Percentiles rank a stretch among this genome's conserved stretches.
These are phyloP conservation scores for Geoglossum cookeanum DNA, from an alignment of 2,329 filamentous ascomycete species.

Conservation along the genomic window DNA sequence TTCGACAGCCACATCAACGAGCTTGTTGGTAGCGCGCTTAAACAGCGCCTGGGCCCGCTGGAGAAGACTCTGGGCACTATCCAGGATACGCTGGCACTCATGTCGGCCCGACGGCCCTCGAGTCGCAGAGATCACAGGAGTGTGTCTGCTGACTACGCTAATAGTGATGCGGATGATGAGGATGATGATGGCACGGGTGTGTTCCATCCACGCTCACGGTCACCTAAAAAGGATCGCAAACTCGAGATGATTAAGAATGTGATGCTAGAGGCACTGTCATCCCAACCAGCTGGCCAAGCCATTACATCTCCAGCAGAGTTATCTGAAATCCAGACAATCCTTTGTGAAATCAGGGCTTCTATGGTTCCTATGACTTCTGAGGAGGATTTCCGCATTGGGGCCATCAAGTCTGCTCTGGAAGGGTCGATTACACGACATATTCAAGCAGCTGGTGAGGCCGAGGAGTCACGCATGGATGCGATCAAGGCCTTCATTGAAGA, in stretches of 20 bases:
- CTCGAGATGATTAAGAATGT: conserved; percentile 54
- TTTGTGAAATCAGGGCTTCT: conserved; percentile 29
- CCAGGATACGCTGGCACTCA: conserved; percentile 43
- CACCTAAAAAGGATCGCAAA: conserved; percentile 59
- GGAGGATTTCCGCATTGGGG: conserved; percentile 19
- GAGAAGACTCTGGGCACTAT: conserved; percentile 64
- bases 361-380: neutral
- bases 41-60: conserved; percentile 59
- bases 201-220: conserved; percentile 45
- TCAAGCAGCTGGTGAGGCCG: conserved; percentile 31
- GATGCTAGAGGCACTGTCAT: conserved; percentile 13
- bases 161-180: conserved; percentile 90
- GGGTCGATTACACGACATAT: conserved; percentile 41
- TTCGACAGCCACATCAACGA: conserved; percentile 84
- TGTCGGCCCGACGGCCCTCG: conserved; percentile 35
- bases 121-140: conserved; percentile 43
- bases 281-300: conserved; percentile 1
- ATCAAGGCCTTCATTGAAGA: conserved; percentile 10
- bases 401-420: conserved; percentile 43
- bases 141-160: conserved; percentile 46
- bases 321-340: conserved; percentile 26
- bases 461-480: conserved; percentile 23
- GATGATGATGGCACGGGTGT: conserved; percentile 45
- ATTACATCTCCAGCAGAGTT: neutral
- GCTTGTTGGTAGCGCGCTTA: conserved; percentile 58